Conservation (phyloP, 768 basidiomycete genomes). For the Tulasnella sp. region DNA sequence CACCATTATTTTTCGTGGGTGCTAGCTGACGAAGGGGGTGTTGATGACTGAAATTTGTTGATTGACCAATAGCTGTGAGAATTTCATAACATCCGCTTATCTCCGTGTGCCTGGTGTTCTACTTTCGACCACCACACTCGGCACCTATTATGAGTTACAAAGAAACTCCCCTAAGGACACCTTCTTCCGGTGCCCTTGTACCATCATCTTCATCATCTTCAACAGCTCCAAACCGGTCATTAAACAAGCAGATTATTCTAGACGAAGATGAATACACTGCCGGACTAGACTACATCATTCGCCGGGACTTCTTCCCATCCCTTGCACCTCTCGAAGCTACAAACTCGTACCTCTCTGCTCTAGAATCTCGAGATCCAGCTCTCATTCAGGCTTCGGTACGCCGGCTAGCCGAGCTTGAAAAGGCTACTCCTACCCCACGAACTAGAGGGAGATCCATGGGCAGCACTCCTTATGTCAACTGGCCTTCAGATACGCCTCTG, state of each 20-base stretch:
- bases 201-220: conserved; percentile 8
- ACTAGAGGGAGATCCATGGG: conserved; percentile 32
- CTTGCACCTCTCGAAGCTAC: conserved; percentile 80
- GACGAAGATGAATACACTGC: conserved; percentile 87
- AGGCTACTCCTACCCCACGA: conserved; percentile 36
- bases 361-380: conserved; percentile 58
- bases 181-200: conserved; percentile 7
- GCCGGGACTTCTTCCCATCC: conserved; percentile 95
- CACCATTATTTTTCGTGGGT: conserved; percentile 16
- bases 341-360: conserved; percentile 71
- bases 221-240: conserved; percentile 13
- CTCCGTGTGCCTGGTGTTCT: not conserved
- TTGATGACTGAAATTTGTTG: conserved; percentile 9
- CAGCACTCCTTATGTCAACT: conserved; percentile 50
- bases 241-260: conserved; percentile 15
- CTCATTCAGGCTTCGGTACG: conserved; percentile 68
- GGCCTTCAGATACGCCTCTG: conserved; percentile 54
- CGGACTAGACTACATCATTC: conserved; percentile 82
- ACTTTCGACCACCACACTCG: not conserved
- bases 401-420: conserved; percentile 47
- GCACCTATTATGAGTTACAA: not conserved
- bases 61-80: conserved; percentile 11
- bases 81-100: conserved; percentile 5
- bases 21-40: not conserved
- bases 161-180: not conserved